Percentiles rank a stretch among this genome's conserved stretches.
phyloP scores from a whole-genome alignment of 148 eudicot genomes.

The Simmondsia chinensis region DNA sequence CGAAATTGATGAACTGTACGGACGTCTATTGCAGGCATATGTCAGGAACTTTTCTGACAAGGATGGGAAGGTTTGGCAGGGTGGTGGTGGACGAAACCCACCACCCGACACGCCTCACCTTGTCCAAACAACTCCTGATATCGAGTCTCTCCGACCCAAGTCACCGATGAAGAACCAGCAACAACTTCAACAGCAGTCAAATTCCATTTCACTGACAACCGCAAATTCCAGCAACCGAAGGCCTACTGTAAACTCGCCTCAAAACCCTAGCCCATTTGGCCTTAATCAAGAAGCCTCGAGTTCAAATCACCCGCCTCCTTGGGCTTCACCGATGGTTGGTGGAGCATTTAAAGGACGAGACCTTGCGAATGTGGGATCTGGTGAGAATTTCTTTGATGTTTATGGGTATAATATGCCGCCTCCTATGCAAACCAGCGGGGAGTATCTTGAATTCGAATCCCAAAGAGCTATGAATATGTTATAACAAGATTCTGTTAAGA shows the following conservation, averaged over 20 bases:
- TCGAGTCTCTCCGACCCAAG: conserved; percentile 85
- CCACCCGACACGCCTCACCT: conserved; percentile 98
- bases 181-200: conserved; percentile 69
- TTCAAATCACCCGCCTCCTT: conserved; percentile 44
- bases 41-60: conserved; percentile 63
- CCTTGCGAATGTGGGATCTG: conserved; percentile 19
- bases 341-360: conserved; percentile 39
- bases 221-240: conserved; percentile 43
- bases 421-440: conserved; percentile 32
- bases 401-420: conserved; percentile 45
- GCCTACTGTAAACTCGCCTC: conserved; percentile 50
- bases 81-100: conserved; percentile 95
- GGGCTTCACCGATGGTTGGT: conserved; percentile 46
- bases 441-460: conserved; percentile 42
- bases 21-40: conserved; percentile 46
- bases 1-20: neutral
- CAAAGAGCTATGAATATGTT: conserved; percentile 48
- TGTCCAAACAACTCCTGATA: conserved; percentile 80
- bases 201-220: conserved; percentile 47
- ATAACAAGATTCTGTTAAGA: no score
- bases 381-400: conserved; percentile 48
- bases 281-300: conserved; percentile 50
- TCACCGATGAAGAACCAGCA: conserved; percentile 98
- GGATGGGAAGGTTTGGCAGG: conserved; percentile 94
- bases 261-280: conserved; percentile 23